These are phyloP conservation scores for Plantago coronopus DNA, from an alignment of 305 asterid genomes.

Conservation along the genomic window DNA sequence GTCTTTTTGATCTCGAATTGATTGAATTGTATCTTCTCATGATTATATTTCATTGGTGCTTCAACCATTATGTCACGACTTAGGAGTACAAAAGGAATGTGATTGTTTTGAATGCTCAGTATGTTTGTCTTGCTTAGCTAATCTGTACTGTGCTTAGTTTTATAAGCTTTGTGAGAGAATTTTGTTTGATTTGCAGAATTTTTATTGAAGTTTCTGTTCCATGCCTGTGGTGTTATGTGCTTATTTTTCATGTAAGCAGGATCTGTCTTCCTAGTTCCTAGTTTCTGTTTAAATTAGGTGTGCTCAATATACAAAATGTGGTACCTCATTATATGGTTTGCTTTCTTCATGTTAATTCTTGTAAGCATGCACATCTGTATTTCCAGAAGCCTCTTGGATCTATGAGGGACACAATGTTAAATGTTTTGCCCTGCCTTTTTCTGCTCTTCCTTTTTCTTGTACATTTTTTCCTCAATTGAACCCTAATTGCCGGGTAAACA, in stretches of 20 bases:
- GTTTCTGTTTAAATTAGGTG: background rate
- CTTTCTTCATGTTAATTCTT: too few species aligned
- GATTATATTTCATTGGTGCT: slow-evolving; percentile 10
- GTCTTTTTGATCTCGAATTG: too few species aligned
- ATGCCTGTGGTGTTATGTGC: background rate
- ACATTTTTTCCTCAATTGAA: slow-evolving; percentile 5
- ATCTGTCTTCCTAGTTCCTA: slow-evolving; percentile 1
- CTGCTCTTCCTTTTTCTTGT: background rate
- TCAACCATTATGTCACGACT: background rate
- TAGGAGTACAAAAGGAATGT: background rate
- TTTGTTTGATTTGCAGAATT: background rate
- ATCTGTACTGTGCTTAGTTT: background rate
- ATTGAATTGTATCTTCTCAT: slow-evolving; percentile 3
- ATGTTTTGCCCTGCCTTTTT: background rate
- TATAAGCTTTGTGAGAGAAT: too few species aligned
- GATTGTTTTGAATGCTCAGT: slow-evolving; percentile 5
- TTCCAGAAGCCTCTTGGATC: slow-evolving; percentile 4
- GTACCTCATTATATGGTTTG: too few species aligned
- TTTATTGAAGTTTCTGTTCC: background rate
- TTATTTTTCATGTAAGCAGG: background rate
- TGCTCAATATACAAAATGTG: too few species aligned
- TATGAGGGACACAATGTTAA: slow-evolving; percentile 5
- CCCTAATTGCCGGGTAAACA: background rate
- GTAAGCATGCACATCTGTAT: background rate
- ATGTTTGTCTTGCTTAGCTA: slow-evolving; percentile 3